Evolutionary conservation across 1,284 basidiomycete genomes (phyloP).

Genomic region (Austroboletus sp.): DNA sequence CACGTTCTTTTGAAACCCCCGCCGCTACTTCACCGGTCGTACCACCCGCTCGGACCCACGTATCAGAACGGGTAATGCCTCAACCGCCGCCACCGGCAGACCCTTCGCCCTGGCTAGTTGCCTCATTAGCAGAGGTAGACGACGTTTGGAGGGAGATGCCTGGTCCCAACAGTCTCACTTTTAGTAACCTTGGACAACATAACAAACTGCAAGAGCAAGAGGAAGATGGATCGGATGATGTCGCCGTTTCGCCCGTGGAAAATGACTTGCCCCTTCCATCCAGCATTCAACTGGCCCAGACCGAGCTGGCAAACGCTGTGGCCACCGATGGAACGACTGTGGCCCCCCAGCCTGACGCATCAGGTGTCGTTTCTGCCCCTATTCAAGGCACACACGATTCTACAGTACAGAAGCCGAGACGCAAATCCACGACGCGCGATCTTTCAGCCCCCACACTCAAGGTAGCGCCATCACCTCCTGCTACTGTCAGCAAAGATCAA

Average conservation of each 20-base stretch:
- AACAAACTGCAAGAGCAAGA: slow-evolving; percentile 38
- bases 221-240: slow-evolving; percentile 13
- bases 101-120: slow-evolving; percentile 49
- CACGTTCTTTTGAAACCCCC: slow-evolving; percentile 20
- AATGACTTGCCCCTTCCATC: slow-evolving; percentile 9
- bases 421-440: slow-evolving; percentile 29
- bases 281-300: slow-evolving; percentile 12
- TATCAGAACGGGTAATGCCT: slow-evolving; percentile 31
- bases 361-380: slow-evolving; percentile 5
- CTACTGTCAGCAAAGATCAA: slow-evolving; percentile 20
- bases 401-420: slow-evolving; percentile 25
- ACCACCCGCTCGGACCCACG: slow-evolving; percentile 19
- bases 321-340: slow-evolving; percentile 7
- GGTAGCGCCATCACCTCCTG: slow-evolving; percentile 8
- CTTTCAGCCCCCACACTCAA: slow-evolving; percentile 25
- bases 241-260: slow-evolving; percentile 11
- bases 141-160: slow-evolving; percentile 44
- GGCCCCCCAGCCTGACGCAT: slow-evolving; percentile 8
- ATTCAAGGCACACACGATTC: slow-evolving; percentile 5
- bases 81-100: slow-evolving; percentile 27
- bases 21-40: slow-evolving; percentile 23
- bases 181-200: slow-evolving; percentile 54
- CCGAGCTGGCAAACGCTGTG: slow-evolving; percentile 13
- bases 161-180: slow-evolving; percentile 45
- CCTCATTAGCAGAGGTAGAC: slow-evolving; percentile 40